A percentile compares a stretch with the other conserved stretches of the same genome.
Evolutionary conservation across 306 rosid genomes (phyloP).

Genomic region (Boehmeria nivea): DNA sequence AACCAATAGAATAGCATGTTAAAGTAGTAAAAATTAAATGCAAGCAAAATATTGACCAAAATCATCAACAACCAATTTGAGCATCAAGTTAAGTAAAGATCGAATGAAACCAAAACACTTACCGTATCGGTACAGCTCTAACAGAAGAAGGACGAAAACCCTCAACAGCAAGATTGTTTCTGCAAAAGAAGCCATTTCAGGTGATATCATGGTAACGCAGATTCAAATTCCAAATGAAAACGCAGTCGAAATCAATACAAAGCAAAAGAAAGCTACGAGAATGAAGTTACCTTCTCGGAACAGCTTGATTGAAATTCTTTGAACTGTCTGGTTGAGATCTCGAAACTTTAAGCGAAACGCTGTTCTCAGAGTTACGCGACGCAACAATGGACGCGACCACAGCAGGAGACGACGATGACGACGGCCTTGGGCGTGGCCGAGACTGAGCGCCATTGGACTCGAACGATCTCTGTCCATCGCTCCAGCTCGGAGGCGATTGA

Average conservation of each 20-base stretch:
- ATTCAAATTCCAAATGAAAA: neutral
- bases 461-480: slow-evolving; percentile 24
- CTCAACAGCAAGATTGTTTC: slow-evolving; percentile 26
- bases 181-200: slow-evolving; percentile 17
- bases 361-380: slow-evolving; percentile 33
- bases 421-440: slow-evolving; percentile 33
- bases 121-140: slow-evolving; percentile 35
- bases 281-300: slow-evolving; percentile 25
- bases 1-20: too few relatives aligned
- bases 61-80: slow-evolving; percentile 20
- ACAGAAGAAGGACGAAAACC: slow-evolving; percentile 25
- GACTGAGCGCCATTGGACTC: slow-evolving; percentile 32
- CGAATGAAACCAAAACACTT: slow-evolving; percentile 22
- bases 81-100: slow-evolving; percentile 18
- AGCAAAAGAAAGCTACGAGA: neutral
- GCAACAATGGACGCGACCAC: slow-evolving; percentile 33
- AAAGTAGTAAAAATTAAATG: too few relatives aligned
- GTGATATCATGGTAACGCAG: neutral
- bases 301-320: slow-evolving; percentile 33
- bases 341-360: slow-evolving; percentile 43
- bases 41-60: neutral
- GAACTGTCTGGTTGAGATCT: slow-evolving; percentile 33
- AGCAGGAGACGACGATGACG: slow-evolving; percentile 37
- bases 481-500: slow-evolving; percentile 35
- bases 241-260: neutral